Evolutionary conservation across 106 monocot genomes (phyloP), one percentile per base, ranked within the genome.

Genomic region (Allium sativum): DNA sequence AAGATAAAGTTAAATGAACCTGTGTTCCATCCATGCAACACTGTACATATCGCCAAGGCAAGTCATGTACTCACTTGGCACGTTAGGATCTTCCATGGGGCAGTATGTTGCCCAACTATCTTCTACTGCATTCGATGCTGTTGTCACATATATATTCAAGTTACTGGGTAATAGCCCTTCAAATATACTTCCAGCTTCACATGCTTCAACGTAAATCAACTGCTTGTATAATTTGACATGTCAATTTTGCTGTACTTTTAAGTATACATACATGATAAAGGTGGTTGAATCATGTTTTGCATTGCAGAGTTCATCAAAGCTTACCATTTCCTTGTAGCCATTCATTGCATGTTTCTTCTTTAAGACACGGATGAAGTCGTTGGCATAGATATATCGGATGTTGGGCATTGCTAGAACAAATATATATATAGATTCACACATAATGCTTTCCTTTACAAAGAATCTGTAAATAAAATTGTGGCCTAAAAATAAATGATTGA

Each of bases 21-120:
- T 90, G 79, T 95, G 90, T 59, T 95, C 95, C 95, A 95, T 87
- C 95, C 90, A 95, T 14, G 95, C 51, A 42, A 90, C 69, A 41
- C 95, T 95, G 71, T 82, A 95, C 48, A 95, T 54, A 72, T 95
- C 95, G 0, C 95, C 95, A 40, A 95, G 75, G 59, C 95, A 95
- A 1, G 90, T 90, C 0, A 66, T 20, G 52, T 69, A 95, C 42
- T 74, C 86, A 8, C 74, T 72, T 12, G 95, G 95, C 0, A 87
- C 78, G 11, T 86, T 18, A 0, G 90, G 79, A 22, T 78, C 62
- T 73, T 65, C 73, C 7, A 83, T 86, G 0, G 95, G 95, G 61
- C 95, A 95, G 52, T 95, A 95, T 14, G 90, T 82, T 11, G 79
- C 95, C 71, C 76, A 95, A 66, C 95, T 95, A 58, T 75, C 87